Evolutionary conservation across 2,329 filamentous ascomycete species (phyloP), one percentile per base, ranked within the genome.

Genomic region (Ceratocystis cacaofunesta): DNA sequence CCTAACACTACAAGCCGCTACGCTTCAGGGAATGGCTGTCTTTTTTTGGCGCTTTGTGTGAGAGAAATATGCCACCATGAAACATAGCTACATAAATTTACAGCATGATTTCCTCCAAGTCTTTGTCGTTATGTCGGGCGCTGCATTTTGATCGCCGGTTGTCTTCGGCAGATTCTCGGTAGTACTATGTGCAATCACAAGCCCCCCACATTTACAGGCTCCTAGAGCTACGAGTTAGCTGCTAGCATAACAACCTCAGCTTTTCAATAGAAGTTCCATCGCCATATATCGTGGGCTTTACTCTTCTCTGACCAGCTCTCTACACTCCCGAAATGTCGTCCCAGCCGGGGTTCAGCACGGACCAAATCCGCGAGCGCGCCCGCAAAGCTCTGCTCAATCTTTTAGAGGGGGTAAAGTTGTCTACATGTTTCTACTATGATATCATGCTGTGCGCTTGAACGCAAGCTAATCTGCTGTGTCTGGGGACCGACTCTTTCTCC

Each of bases 311-410:
- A 19, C 30, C 36, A 22, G 22, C 19, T 50, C 25, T 19, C 25
- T 30, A 44, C 10, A 60, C 44, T 36, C 78, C 76, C 76, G 77
- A 70, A 72, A 89, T 89, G 86, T 85, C 84, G 78, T 85, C 85
- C 77, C 82, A 83, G 76, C 78, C 78, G 73, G 83, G 82, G 73
- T 89, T 94, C 74, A 87, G 86, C 75, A 84, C 86, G 68, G 84
- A 88, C 71, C 85, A 90, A 72, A 85, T 94, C 74, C 85, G 83
- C 72, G 87, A 88, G 69, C 90, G 88, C 77, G 89, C 91, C 70
- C 87, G 91, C 68, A 91, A 91, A 75, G 90, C 96, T 74, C 81
- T 99, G 70, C 82, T 99, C 70, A 86, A 88, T 76, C 85, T 97
- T 71, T 87, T 99, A 68, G 92, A 97, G 83, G 87, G 89, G 76